These are phyloP conservation scores for Rubia peregrina DNA, from an alignment of 305 asterid species.

Conservation along the genomic window DNA sequence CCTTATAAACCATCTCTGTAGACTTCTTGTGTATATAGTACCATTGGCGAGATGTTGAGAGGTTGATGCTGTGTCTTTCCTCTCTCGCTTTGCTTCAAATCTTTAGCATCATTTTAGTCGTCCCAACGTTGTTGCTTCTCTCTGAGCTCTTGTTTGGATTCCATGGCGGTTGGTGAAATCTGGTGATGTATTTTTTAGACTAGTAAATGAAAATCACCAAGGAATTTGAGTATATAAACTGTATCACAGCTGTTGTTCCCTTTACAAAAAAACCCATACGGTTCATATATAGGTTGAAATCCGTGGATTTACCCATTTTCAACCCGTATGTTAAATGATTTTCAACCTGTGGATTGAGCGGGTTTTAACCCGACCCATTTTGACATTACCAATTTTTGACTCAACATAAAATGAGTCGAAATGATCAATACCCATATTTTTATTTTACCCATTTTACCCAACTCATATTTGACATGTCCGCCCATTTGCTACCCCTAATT, in stretches of 20 bases:
- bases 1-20: constrained; percentile 80
- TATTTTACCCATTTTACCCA: too few species aligned
- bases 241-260: neutral
- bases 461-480: too few species aligned
- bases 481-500: too few species aligned
- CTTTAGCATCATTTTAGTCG: neutral
- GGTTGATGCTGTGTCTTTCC: constrained; percentile 32
- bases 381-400: too few species aligned
- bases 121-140: neutral
- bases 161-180: neutral
- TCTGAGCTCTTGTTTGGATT: neutral
- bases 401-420: too few species aligned
- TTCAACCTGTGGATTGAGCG: too few species aligned
- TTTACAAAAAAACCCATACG: too few species aligned
- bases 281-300: too few species aligned
- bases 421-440: too few species aligned
- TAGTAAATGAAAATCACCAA: constrained; percentile 9
- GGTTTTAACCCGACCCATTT: too few species aligned
- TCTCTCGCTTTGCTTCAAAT: neutral
- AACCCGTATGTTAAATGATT: too few species aligned
- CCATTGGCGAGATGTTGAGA: constrained; percentile 43
- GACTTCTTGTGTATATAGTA: constrained; percentile 50
- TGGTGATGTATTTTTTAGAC: neutral
- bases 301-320: too few species aligned
- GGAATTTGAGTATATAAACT: constrained; percentile 1